These are phyloP conservation scores for Ogataea trehaloabstinens DNA, from an alignment of 805 yeast species.

Conservation along the genomic window DNA sequence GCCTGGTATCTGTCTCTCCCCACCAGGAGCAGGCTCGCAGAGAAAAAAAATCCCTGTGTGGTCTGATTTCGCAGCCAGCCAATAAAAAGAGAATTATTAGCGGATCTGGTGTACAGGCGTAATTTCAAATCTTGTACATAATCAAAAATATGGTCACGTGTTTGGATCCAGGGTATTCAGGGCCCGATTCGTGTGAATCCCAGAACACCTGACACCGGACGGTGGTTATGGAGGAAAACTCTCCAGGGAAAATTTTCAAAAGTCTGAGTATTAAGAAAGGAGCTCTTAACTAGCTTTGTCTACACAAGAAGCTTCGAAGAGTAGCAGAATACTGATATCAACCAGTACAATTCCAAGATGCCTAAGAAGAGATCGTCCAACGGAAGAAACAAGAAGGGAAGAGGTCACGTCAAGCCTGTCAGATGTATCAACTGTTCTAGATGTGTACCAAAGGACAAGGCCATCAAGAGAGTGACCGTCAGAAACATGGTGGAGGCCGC, in stretches of 20 bases:
- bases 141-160: too few species aligned
- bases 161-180: background rate
- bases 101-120: constrained; percentile 4
- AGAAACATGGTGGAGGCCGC: constrained; percentile 99
- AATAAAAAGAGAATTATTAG: constrained; percentile 14
- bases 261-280: background rate
- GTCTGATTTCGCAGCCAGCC: constrained; percentile 16
- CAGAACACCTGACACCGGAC: background rate
- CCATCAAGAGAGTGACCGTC: constrained; percentile 99
- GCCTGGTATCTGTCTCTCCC: constrained; percentile 1
- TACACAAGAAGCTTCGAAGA: too few species aligned
- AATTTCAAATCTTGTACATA: too few species aligned
- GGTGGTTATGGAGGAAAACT: background rate
- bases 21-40: too few species aligned
- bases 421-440: constrained; percentile 99
- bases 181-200: background rate
- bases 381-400: constrained; percentile 99
- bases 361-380: constrained; percentile 99
- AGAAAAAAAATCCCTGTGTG: too few species aligned
- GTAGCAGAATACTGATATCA: background rate
- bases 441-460: constrained; percentile 99
- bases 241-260: background rate
- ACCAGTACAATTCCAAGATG: constrained; percentile 52
- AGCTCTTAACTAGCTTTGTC: too few species aligned
- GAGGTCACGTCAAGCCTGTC: constrained; percentile 99